Percentiles rank a stretch among this genome's conserved stretches.
These are phyloP conservation scores for Tolypocladium inflatum DNA, from an alignment of 2,329 filamentous ascomycete genomes.

Conservation along the genomic window DNA sequence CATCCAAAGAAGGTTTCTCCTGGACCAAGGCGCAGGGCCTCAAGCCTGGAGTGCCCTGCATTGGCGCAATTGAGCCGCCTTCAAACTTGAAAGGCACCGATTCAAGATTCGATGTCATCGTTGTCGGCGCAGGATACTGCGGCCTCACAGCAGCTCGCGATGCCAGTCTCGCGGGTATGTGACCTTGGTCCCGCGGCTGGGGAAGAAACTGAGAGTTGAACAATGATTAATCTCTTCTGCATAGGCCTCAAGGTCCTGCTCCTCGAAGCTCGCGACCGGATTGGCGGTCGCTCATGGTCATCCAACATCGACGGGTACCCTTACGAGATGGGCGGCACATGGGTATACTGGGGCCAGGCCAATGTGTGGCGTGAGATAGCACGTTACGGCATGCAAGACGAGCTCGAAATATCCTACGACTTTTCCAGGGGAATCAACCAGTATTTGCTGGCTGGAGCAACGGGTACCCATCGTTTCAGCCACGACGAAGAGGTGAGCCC, in stretches of 20 bases:
- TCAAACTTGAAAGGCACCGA: conserved; percentile 8
- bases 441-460: conserved; percentile 23
- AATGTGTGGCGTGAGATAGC: conserved; percentile 34
- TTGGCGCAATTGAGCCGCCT: conserved; percentile 18
- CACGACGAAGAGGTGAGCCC: conserved; percentile 29
- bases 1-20: conserved; percentile 19
- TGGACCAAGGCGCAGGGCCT: conserved; percentile 19
- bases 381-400: conserved; percentile 32
- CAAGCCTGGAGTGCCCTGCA: conserved; percentile 17
- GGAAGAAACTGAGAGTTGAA: neutral
- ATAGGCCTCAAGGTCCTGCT: conserved; percentile 29
- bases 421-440: conserved; percentile 31
- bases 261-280: conserved; percentile 35
- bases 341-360: conserved; percentile 35
- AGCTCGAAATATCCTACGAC: conserved; percentile 28
- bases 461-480: conserved; percentile 21
- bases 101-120: conserved; percentile 15
- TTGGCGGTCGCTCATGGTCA: conserved; percentile 37
- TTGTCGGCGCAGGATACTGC: conserved; percentile 20
- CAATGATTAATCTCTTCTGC: neutral
- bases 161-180: conserved; percentile 15
- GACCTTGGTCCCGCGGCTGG: neutral
- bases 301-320: conserved; percentile 31
- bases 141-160: conserved; percentile 19
- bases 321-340: conserved; percentile 40